Evolutionary conservation across 768 basidiomycete genomes (phyloP).

Genomic region (Tulasnella sp.): DNA sequence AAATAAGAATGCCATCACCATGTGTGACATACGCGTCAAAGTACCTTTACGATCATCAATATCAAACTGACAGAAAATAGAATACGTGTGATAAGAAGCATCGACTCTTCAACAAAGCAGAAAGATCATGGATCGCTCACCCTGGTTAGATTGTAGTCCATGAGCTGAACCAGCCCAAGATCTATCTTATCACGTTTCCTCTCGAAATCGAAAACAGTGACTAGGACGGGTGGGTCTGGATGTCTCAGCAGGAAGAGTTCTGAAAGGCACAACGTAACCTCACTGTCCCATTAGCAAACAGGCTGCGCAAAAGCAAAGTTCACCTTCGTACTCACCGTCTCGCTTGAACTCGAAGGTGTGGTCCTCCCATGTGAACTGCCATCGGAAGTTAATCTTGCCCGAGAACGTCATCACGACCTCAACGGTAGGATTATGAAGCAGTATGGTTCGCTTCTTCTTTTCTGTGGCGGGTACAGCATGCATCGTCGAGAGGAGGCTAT

Average conservation of each 20-base stretch:
- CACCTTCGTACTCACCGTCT: not conserved
- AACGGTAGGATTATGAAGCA: conserved; percentile 61
- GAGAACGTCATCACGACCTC: conserved; percentile 62
- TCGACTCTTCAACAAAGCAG: no score
- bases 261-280: not conserved
- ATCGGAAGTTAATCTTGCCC: conserved; percentile 59
- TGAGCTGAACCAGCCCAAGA: conserved; percentile 42
- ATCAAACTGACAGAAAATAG: no score
- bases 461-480: conserved; percentile 49
- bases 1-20: not conserved
- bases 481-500: conserved; percentile 58
- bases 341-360: conserved; percentile 31
- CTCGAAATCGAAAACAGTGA: conserved; percentile 64
- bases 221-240: conserved; percentile 77
- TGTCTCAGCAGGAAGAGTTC: conserved; percentile 67
- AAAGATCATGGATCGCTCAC: conserved; percentile 23
- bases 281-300: conserved; percentile 76
- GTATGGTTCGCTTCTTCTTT: conserved; percentile 59
- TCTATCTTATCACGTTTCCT: conserved; percentile 30
- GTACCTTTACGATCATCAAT: conserved; percentile 60
- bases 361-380: conserved; percentile 78
- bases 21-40: no score
- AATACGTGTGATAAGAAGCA: no score
- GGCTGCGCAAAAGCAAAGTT: conserved; percentile 28
- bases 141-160: conserved; percentile 81